A percentile compares a stretch with the other conserved stretches of the same genome.
Evolutionary conservation across 176 grass and related monocot species (phyloP).

Genomic region (Oryza rufipogon): DNA sequence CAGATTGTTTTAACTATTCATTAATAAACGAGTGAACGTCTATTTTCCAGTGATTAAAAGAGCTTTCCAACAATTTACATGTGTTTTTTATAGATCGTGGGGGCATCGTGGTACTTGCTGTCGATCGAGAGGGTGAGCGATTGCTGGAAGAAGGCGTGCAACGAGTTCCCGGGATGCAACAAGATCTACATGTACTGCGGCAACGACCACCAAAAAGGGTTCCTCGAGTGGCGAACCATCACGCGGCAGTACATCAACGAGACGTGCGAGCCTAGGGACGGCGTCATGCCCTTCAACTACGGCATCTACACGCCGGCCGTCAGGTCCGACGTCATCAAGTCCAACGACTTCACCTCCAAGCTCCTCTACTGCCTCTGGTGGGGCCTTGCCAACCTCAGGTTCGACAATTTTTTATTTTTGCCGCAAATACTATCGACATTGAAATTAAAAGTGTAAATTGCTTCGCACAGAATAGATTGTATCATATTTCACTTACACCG

Average conservation of each 20-base stretch:
- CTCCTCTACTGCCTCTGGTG: slow-evolving; percentile 91
- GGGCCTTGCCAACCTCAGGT: slow-evolving; percentile 89
- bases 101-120: slow-evolving; percentile 91
- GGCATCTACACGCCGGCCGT: slow-evolving; percentile 76
- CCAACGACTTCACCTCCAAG: slow-evolving; percentile 58
- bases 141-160: slow-evolving; percentile 66
- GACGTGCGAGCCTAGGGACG: slow-evolving; percentile 50
- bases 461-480: too few species aligned
- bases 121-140: slow-evolving; percentile 72
- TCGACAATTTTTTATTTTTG: too few species aligned
- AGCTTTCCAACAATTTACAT: too few species aligned
- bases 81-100: slow-evolving; percentile 63
- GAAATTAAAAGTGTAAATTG: too few species aligned
- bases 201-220: slow-evolving; percentile 53
- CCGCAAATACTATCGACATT: too few species aligned
- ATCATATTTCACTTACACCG: too few species aligned
- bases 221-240: slow-evolving; percentile 61
- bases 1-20: too few species aligned
- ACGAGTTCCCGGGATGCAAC: slow-evolving; percentile 56
- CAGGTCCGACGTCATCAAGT: slow-evolving; percentile 57
- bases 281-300: slow-evolving; percentile 66
- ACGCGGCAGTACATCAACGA: slow-evolving; percentile 51
- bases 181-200: slow-evolving; percentile 79
- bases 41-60: too few species aligned
- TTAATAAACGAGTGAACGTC: too few species aligned